Evolutionary conservation across 2,329 filamentous ascomycete genomes (phyloP), one percentile per base, ranked within the genome.

Genomic region (Colletotrichum sp.): DNA sequence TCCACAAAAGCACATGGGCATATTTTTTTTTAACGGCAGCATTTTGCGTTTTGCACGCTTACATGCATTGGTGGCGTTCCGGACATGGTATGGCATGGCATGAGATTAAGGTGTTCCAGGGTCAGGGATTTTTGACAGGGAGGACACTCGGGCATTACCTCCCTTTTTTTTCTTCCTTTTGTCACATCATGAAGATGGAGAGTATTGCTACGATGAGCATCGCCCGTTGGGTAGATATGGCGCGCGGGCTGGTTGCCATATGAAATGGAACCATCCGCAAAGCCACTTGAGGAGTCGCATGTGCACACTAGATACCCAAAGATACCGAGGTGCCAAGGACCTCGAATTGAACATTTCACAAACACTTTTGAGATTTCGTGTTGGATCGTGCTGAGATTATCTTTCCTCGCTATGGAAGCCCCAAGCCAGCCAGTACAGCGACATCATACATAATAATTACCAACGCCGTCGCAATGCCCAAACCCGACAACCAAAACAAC

Each of bases 391-490:
- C 14, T 30, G 30, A 71, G 26, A 36, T 28, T 30, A 21, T 24
- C 24, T n/a, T 36, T 61, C 48, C n/a, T 48, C 59, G 68, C 59
- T 28, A 18, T 43, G 36, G 60, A 67, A 30, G 61, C 32, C 28
- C 28, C n/a, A 13, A 21, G 43, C 43, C n/a, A 21, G 43, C 43
- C n/a, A 52, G 43, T 52, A 52, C n/a, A 13, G n/a, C 43, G 43
- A 52, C n/a, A 30, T 67, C 30, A 39, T 72, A 14, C 30, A 30
- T 34, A 30, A 12, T 60, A 5, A 24, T 39, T 55, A 63, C 71
- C 30, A 75, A 74, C 74, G 65, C 74, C 74, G 6, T 63, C 28
- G 74, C 74, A 60, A 76, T 76, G 65, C 74, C 59, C n/a, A 52
- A 52, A 52, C 43, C 43, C n/a, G n/a, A 52, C 21, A 1, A 30